These are phyloP conservation scores for Fusarium torreyae DNA, from an alignment of 2,329 filamentous ascomycete genomes.

Conservation along the genomic window DNA sequence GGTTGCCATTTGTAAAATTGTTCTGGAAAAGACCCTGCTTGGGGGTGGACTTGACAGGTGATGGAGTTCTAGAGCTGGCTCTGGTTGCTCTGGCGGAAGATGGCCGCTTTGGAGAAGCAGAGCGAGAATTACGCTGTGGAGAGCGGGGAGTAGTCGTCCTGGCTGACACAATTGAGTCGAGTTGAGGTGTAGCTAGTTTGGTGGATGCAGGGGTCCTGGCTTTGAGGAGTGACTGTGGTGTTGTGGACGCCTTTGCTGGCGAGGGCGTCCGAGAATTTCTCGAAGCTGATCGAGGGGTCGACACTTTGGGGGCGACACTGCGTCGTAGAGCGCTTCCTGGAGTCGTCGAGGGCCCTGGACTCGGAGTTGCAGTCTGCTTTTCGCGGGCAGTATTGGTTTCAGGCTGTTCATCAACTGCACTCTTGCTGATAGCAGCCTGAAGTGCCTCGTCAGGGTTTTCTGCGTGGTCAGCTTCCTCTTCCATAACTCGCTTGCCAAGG, in stretches of 20 bases:
- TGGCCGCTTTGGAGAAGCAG: constrained; percentile 42
- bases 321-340: constrained; percentile 65
- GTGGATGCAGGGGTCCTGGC: constrained; percentile 46
- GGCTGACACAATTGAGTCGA: constrained; percentile 30
- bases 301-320: constrained; percentile 61
- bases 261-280: constrained; percentile 47
- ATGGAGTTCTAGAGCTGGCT: constrained; percentile 44
- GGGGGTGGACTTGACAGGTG: constrained; percentile 46
- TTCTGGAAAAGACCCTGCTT: constrained; percentile 66
- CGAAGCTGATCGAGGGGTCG: constrained; percentile 55
- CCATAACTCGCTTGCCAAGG: constrained; percentile 70
- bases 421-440: constrained; percentile 46
- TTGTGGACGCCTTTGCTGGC: constrained; percentile 42
- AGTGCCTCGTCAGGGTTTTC: constrained; percentile 61
- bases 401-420: constrained; percentile 36
- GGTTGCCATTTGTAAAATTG: constrained; percentile 66
- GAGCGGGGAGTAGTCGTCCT: constrained; percentile 27
- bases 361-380: constrained; percentile 58
- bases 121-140: constrained; percentile 29
- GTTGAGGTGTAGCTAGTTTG: constrained; percentile 47
- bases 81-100: constrained; percentile 25
- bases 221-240: constrained; percentile 39
- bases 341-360: constrained; percentile 69
- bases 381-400: constrained; percentile 53
- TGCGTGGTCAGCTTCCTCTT: constrained; percentile 68